Percentiles rank a stretch among this genome's conserved stretches.
phyloP scores from a whole-genome alignment of 192 early-diverging fungal species.

The Podila verticillata region DNA sequence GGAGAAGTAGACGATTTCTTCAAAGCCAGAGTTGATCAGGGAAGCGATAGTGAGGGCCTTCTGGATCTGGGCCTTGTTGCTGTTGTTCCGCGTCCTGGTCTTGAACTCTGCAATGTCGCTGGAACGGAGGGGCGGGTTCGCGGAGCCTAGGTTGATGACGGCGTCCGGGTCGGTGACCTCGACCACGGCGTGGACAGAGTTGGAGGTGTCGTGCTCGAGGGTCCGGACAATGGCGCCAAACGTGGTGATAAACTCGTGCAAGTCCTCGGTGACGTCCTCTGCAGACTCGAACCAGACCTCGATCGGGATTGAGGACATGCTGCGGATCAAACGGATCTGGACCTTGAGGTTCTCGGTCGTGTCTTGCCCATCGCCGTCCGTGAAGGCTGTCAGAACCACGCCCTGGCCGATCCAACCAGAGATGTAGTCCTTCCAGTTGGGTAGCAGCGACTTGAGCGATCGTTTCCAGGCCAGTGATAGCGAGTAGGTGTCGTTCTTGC shows the following conservation, averaged over 20 bases:
- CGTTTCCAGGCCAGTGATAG: conserved; percentile 35
- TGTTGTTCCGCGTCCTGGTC: neutral
- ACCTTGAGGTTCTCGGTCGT: conserved; percentile 19
- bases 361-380: conserved; percentile 10
- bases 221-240: conserved; percentile 28
- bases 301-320: conserved; percentile 42
- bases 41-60: conserved; percentile 37
- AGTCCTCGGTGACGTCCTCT: conserved; percentile 26
- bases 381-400: conserved; percentile 25
- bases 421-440: conserved; percentile 40
- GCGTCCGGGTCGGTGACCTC: conserved; percentile 13
- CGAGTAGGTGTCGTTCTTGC: conserved; percentile 1
- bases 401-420: conserved; percentile 43
- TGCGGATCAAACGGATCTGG: conserved; percentile 44
- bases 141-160: neutral
- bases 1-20: conserved; percentile 41
- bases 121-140: conserved; percentile 8
- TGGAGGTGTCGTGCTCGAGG: conserved; percentile 29
- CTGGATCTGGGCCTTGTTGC: conserved; percentile 16
- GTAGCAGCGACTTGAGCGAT: conserved; percentile 19
- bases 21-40: conserved; percentile 50
- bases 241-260: conserved; percentile 13
- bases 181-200: conserved; percentile 17
- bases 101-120: conserved; percentile 27
- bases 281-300: conserved; percentile 45